Base-by-base conservation (phyloP, 1,139 yeast genomes). In the Candida sp. region DNA sequence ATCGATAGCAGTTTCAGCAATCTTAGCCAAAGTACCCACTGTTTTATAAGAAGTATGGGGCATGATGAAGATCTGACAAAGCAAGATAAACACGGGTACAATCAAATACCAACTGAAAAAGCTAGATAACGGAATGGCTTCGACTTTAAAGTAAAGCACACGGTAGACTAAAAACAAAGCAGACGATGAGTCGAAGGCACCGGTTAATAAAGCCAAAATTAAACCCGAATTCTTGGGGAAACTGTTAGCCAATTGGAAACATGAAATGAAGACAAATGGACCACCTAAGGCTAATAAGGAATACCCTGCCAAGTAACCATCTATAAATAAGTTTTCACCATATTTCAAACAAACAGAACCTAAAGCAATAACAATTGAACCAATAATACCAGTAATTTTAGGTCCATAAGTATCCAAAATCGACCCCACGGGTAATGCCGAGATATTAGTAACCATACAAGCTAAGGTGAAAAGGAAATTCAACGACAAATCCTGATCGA, bases 391-490 rank as follows among this genome's bases (percentile, higher is more conserved):
- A 42, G 91, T 80, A 3, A 84, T 68, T 49, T 87, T 72, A 4
- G 97, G 97, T 0, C 98, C 98, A 56, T 73, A 82, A 19, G 70
- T 63, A 57, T 91, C 97, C 43, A 91, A 70, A 21, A 87, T 73
- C 35, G 81, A 75, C 0, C 97, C 97, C 6, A 90, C 96, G 0
- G 87, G 75, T 45, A 91, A 71, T 0, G 97, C 95, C 40, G 84
- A 79, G 5, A 86, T 79, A 57, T 89, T 90, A n/a, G 97, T 89
- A 5, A 85, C 79, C 57, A 87, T 91, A 12, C 97, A 93, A 32
- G 95, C 95, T 33, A 84, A 70, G 0, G 96, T 86, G 66, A 90
- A 91, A 74, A 90, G 78, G 56, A 81, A 75, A 61, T 91, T 91
- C 49, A 91, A 73, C 46, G 87, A 78, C 55, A 89, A 69, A 59